Evolutionary conservation across 2,329 filamentous ascomycete genomes (phyloP), one percentile per base, ranked within the genome.

Genomic region (Dactylellina haptotyla): DNA sequence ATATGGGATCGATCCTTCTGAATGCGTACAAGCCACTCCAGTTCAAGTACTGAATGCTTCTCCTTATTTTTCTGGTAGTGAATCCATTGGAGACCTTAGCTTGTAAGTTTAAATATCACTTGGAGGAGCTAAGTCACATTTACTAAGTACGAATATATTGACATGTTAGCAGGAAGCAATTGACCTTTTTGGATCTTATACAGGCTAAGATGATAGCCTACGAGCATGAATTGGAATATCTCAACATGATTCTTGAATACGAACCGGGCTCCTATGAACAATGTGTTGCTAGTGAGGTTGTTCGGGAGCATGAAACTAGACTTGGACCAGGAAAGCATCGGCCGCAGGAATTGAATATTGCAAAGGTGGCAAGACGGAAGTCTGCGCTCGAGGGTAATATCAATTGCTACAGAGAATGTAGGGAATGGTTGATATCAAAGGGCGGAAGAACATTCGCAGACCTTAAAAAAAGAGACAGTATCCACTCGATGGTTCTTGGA

Each of bases 401-500:
- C 12, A 26, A 43, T 14, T 41, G 37, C 3, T 66, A 70, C 9
- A 12, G 30, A 20, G 62, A 72, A 18, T 34, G 53, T 12, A 75
- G 73, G 25, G 39, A 50, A 23, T 48, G 45, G 20, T 48, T 77
- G 18, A 10, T 76, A 14, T 59, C 59, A 2, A 86, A 84, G 66
- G 87, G 86, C 0, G 91, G 85, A 1, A 92, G 92, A 80, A 85
- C 85, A 0, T 93, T 91, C 78, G 77, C 80, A 8, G 85, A 92
- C 46, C 81, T 91, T 5, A 80, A 41, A 12, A 16, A n/a, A 41
- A 41, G n/a, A 14, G 14, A 16, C 12, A 41, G 37, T 4, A 12
- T 16, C 5, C 37, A 41, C 6, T 12, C 2, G 18, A 41, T 12
- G 37, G 6, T 12, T 41, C n/a, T n/a, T n/a, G n/a, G n/a, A n/a